Evolutionary conservation across 129 eudicot species (phyloP).

Genomic region (Helichrysum umbraculigerum): DNA sequence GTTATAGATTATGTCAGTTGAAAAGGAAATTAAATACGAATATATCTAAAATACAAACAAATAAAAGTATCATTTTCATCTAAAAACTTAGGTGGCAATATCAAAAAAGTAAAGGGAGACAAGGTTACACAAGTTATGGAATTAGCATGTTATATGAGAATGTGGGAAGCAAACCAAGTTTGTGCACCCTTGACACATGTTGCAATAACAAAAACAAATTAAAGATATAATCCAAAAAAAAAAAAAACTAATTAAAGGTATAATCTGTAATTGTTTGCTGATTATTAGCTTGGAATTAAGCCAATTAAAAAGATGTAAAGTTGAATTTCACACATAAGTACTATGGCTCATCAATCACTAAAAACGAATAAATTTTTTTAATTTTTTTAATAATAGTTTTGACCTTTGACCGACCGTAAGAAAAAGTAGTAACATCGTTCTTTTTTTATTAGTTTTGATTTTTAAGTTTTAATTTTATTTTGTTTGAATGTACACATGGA

Average conservation of each 20-base stretch:
- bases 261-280: neutral
- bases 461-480: neutral
- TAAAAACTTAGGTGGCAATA: conserved; percentile 29
- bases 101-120: conserved; percentile 31
- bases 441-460: no score
- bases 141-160: conserved; percentile 36
- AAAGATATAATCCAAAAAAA: neutral
- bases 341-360: neutral
- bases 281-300: neutral
- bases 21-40: no score
- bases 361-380: no score
- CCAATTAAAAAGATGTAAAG: neutral
- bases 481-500: neutral
- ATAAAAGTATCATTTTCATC: conserved; percentile 12
- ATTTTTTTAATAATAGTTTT: no score
- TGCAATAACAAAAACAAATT: neutral
- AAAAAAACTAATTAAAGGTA: neutral
- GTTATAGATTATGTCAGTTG: no score
- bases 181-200: conserved; percentile 33
- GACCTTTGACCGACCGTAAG: no score
- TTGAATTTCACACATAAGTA: neutral
- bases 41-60: neutral
- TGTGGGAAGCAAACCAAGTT: conserved; percentile 36
- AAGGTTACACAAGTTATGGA: conserved; percentile 38
- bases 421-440: no score